phyloP scores from a whole-genome alignment of 2,329 filamentous ascomycete genomes.

The Colletotrichum endophyticum region DNA sequence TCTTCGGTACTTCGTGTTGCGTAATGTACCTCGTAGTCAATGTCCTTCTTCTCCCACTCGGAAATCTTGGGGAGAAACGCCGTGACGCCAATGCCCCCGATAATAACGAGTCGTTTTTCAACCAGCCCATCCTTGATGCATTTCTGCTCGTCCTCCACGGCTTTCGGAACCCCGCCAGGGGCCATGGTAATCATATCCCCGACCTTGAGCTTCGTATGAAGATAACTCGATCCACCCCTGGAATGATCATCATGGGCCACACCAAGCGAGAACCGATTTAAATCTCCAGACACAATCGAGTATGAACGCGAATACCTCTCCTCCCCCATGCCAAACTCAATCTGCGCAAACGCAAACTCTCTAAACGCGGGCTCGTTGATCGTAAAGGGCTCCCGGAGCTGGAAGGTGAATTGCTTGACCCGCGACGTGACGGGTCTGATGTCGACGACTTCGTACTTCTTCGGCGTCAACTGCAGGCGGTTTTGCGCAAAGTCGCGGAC shows the following conservation, averaged over 20 bases:
- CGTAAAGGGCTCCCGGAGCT: background rate
- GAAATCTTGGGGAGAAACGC: background rate
- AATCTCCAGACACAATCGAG: background rate
- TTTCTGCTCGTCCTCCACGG: background rate
- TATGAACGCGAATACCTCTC: background rate
- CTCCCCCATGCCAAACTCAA: accelerated
- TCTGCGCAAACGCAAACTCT: background rate
- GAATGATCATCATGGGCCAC: background rate
- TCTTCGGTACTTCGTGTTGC: background rate
- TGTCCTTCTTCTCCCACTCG: background rate
- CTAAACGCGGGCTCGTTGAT: background rate
- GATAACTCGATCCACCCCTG: background rate
- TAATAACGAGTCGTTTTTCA: background rate
- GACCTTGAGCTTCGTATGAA: background rate
- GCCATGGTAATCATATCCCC: background rate
- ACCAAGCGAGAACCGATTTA: background rate
- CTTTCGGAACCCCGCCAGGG: background rate
- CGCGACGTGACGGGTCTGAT: background rate
- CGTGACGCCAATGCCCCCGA: background rate
- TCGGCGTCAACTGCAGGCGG: background rate
- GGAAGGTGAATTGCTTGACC: background rate
- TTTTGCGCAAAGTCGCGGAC: background rate
- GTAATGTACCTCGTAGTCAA: background rate
- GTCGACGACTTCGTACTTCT: background rate
- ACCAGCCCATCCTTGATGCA: background rate